These are phyloP conservation scores for Populus simonii DNA, from an alignment of 345 rosid genomes.

Conservation along the genomic window DNA sequence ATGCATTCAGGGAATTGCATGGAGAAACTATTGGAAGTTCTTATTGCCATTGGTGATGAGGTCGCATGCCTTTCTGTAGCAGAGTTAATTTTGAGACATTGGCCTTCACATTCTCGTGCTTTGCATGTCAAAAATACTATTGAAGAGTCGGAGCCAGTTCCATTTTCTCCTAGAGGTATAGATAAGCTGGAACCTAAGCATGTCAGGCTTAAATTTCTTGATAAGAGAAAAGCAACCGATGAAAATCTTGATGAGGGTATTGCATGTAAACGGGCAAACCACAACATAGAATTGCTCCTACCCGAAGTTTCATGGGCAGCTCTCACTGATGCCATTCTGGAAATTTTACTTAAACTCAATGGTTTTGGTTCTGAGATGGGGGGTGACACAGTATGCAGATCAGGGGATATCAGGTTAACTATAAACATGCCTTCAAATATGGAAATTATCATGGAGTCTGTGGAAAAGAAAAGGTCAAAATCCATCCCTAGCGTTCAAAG, in stretches of 20 bases:
- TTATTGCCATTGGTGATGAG: constrained; percentile 98
- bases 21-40: constrained; percentile 98
- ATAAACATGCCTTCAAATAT: constrained; percentile 44
- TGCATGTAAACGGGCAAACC: constrained; percentile 55
- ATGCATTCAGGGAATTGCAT: constrained; percentile 87
- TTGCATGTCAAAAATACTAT: constrained; percentile 72
- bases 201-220: constrained; percentile 74
- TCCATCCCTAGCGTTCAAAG: constrained; percentile 33
- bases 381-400: constrained; percentile 33
- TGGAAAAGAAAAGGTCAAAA: constrained; percentile 40
- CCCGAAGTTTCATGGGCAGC: constrained; percentile 73
- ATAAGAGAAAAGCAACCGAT: constrained; percentile 72
- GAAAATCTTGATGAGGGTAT: constrained; percentile 42
- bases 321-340: constrained; percentile 61
- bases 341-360: constrained; percentile 55
- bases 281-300: constrained; percentile 51
- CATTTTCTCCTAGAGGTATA: constrained; percentile 89
- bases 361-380: constrained; percentile 31
- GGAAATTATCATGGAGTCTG: constrained; percentile 38
- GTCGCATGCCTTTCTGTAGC: constrained; percentile 93
- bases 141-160: constrained; percentile 70
- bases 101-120: constrained; percentile 99
- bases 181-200: constrained; percentile 89
- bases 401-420: constrained; percentile 71
- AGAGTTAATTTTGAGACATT: constrained; percentile 87